Conservation (phyloP, 2,329 filamentous ascomycete species). For the Ceratocystis colombiana region DNA sequence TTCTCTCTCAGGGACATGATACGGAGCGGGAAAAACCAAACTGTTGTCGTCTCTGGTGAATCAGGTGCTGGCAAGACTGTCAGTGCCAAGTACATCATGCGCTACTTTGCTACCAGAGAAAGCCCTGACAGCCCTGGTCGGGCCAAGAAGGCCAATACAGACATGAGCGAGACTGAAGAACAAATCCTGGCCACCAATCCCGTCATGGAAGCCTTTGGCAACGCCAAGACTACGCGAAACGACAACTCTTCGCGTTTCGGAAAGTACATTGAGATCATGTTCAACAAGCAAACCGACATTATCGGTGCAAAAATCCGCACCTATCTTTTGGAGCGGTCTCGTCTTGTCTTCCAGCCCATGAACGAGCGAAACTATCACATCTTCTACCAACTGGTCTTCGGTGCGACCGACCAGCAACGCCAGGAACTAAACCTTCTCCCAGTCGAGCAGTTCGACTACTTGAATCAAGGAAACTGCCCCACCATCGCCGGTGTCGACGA, state of each 20-base stretch:
- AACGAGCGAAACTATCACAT: slow-evolving; percentile 99
- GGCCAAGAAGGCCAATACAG: slow-evolving; percentile 60
- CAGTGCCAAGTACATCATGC: slow-evolving; percentile 99
- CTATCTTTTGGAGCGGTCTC: slow-evolving; percentile 87
- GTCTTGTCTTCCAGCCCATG: slow-evolving; percentile 90
- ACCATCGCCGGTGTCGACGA: slow-evolving; percentile 92
- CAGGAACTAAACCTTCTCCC: slow-evolving; percentile 69
- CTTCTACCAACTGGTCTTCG: slow-evolving; percentile 93
- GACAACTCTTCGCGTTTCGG: slow-evolving; percentile 98
- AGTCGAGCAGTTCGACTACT: slow-evolving; percentile 85
- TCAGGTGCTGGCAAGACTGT: slow-evolving; percentile 98
- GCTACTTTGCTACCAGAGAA: slow-evolving; percentile 96
- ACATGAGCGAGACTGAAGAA: slow-evolving; percentile 97
- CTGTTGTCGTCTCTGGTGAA: slow-evolving; percentile 96
- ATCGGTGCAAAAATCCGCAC: slow-evolving; percentile 96
- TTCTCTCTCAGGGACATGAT: slow-evolving; percentile 69
- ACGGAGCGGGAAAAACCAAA: slow-evolving; percentile 91
- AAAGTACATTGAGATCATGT: slow-evolving; percentile 99
- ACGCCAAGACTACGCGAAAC: slow-evolving; percentile 98
- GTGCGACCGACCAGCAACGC: slow-evolving; percentile 73
- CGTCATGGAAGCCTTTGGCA: slow-evolving; percentile 99
- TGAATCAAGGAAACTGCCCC: slow-evolving; percentile 89
- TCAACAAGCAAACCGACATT: slow-evolving; percentile 87
- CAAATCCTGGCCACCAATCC: slow-evolving; percentile 97
- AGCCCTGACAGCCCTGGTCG: slow-evolving; percentile 77